Conservation (phyloP, 306 rosid genomes). For the Sesbania bispinosa region DNA sequence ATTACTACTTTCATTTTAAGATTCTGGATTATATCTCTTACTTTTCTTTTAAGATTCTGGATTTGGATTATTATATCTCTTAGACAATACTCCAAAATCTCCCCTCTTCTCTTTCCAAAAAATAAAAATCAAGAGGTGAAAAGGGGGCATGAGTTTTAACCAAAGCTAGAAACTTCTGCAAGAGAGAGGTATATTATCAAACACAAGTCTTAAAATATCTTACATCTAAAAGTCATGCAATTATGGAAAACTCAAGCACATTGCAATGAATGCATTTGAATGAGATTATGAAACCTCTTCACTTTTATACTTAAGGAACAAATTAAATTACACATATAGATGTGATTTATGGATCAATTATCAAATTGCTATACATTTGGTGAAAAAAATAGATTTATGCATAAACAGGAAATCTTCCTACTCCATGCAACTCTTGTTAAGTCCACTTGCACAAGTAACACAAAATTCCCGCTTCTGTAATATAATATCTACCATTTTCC, state of each 20-base stretch:
- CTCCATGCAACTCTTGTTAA: too few species aligned
- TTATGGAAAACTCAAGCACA: too few species aligned
- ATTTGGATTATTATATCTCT: slow-evolving; percentile 29
- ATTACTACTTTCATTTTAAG: slow-evolving; percentile 17
- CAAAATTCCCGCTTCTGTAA: neutral
- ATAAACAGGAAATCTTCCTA: neutral
- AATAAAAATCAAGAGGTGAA: neutral
- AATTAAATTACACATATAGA: neutral
- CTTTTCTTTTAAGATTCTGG: slow-evolving; percentile 8
- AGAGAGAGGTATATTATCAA: neutral
- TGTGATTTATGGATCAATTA: neutral
- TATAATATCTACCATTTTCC: neutral
- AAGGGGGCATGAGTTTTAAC: neutral
- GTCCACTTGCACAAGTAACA: neutral
- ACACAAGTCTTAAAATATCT: neutral
- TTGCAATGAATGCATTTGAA: neutral
- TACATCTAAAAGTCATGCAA: neutral
- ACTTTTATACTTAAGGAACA: neutral
- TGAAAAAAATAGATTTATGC: neutral
- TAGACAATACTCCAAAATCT: slow-evolving; percentile 17
- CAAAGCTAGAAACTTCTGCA: neutral
- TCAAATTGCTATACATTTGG: neutral
- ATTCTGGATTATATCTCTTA: slow-evolving; percentile 18
- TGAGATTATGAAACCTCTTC: neutral
- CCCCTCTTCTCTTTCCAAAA: slow-evolving; percentile 1